Evolutionary conservation across 164 flowering plant genomes (phyloP).

Genomic region (Magnolia kwangsiensis): DNA sequence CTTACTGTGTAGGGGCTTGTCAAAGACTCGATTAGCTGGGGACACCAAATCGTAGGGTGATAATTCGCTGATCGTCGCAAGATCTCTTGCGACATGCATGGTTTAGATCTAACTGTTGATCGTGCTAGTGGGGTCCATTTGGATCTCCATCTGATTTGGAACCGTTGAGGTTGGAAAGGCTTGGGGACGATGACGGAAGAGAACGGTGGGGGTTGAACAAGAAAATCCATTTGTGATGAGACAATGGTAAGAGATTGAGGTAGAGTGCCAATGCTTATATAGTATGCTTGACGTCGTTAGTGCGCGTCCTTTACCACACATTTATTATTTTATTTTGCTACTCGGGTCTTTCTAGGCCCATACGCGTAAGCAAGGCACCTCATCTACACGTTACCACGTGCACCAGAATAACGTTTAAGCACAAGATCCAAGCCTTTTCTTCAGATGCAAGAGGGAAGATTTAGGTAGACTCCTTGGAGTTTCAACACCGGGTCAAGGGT

Average conservation of each 20-base stretch:
- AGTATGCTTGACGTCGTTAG: no score
- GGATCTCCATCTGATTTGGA: not conserved
- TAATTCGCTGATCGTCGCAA: not conserved
- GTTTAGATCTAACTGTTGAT: not conserved
- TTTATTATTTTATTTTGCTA: no score
- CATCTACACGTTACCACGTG: no score
- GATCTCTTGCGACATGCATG: not conserved
- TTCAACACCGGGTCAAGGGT: no score
- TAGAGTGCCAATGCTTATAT: not conserved
- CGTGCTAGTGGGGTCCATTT: not conserved
- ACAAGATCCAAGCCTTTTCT: no score
- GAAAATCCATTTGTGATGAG: not conserved
- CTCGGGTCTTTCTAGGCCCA: no score
- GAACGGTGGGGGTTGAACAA: not conserved
- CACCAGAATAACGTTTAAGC: no score
- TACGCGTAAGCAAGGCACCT: no score
- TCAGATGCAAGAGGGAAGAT: no score
- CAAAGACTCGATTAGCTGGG: not conserved
- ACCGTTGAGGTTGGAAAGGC: not conserved
- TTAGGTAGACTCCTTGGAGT: no score
- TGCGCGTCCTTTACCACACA: no score
- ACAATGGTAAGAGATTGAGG: not conserved
- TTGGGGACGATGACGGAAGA: not conserved
- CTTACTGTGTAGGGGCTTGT: not conserved
- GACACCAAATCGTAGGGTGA: not conserved